Conservation (phyloP, 2,329 filamentous ascomycete species). For the Cladorrhinum sp. region DNA sequence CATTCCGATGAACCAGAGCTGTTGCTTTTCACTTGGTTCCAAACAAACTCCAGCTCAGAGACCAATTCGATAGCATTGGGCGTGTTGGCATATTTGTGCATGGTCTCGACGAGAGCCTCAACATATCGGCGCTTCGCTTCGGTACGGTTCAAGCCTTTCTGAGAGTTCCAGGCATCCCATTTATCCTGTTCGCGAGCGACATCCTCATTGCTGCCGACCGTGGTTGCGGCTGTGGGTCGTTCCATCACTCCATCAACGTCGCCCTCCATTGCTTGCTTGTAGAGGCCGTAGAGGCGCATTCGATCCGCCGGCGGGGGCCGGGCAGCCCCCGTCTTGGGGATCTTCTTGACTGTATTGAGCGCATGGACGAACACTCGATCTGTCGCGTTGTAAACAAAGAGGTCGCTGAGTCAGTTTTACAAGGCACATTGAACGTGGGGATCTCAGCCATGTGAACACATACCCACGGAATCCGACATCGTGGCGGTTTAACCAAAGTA, state of each 20-base stretch:
- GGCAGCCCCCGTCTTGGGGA: slow-evolving; percentile 86
- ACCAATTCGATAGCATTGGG: slow-evolving; percentile 84
- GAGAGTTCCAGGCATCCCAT: slow-evolving; percentile 94
- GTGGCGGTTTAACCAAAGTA: slow-evolving; percentile 8
- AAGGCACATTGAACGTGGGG: neutral
- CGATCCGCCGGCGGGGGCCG: slow-evolving; percentile 83
- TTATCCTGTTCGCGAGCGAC: slow-evolving; percentile 61
- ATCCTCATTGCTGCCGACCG: slow-evolving; percentile 49
- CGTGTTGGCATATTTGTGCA: slow-evolving; percentile 93
- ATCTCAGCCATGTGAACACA: slow-evolving; percentile 18
- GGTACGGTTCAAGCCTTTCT: slow-evolving; percentile 77
- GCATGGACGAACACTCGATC: slow-evolving; percentile 99
- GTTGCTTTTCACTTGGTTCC: slow-evolving; percentile 95
- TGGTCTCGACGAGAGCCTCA: slow-evolving; percentile 88
- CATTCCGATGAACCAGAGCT: slow-evolving; percentile 47
- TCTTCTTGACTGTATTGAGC: slow-evolving; percentile 97
- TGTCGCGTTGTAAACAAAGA: slow-evolving; percentile 37
- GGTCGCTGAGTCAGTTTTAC: neutral
- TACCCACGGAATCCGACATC: slow-evolving; percentile 55
- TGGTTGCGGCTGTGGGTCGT: slow-evolving; percentile 52
- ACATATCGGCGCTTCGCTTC: slow-evolving; percentile 95
- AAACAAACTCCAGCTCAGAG: slow-evolving; percentile 95
- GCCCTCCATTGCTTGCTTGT: slow-evolving; percentile 99
- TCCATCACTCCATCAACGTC: slow-evolving; percentile 94
- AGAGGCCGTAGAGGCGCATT: slow-evolving; percentile 91